Percentiles rank a stretch among this genome's conserved stretches.
These are phyloP conservation scores for Daphne laureola DNA, from an alignment of 441 rosid genomes.

Conservation along the genomic window DNA sequence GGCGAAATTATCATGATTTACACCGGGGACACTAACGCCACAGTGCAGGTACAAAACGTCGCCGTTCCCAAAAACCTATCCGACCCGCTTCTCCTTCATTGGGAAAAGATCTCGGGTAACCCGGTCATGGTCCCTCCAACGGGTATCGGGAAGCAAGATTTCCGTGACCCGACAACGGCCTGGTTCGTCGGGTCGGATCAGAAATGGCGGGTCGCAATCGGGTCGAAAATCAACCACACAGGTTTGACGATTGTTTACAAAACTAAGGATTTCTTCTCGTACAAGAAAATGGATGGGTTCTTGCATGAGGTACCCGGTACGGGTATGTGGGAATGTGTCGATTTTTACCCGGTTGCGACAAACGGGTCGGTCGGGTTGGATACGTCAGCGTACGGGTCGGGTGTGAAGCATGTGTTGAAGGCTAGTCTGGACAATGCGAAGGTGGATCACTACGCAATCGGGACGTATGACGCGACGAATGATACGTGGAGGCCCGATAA, in stretches of 20 bases:
- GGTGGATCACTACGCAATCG: conserved; percentile 57
- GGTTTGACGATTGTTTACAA: conserved; percentile 56
- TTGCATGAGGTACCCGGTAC: conserved; percentile 65
- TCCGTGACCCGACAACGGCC: conserved; percentile 76
- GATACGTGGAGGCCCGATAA: conserved; percentile 71
- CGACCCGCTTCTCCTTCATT: conserved; percentile 64
- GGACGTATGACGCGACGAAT: conserved; percentile 40
- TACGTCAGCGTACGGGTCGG: conserved; percentile 48
- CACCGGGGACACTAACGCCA: conserved; percentile 53
- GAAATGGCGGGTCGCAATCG: conserved; percentile 51
- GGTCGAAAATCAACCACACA: conserved; percentile 35
- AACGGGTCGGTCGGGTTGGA: conserved; percentile 47
- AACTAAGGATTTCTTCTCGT: conserved; percentile 48
- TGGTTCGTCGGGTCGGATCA: conserved; percentile 53
- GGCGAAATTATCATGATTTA: conserved; percentile 64
- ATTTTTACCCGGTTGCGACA: conserved; percentile 59
- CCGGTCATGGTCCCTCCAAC: conserved; percentile 65
- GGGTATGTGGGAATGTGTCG: conserved; percentile 93
- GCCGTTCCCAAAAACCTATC: conserved; percentile 54
- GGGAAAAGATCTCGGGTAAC: conserved; percentile 59
- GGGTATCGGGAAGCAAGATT: conserved; percentile 41
- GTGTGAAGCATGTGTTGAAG: conserved; percentile 61
- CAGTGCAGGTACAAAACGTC: conserved; percentile 65
- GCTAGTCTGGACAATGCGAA: conserved; percentile 73
- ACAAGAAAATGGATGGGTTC: conserved; percentile 17